A percentile compares a stretch with the other conserved stretches of the same genome.
These are phyloP conservation scores for Trichodelitschia bisporula DNA, from an alignment of 495 filamentous ascomycete species.

Conservation along the genomic window DNA sequence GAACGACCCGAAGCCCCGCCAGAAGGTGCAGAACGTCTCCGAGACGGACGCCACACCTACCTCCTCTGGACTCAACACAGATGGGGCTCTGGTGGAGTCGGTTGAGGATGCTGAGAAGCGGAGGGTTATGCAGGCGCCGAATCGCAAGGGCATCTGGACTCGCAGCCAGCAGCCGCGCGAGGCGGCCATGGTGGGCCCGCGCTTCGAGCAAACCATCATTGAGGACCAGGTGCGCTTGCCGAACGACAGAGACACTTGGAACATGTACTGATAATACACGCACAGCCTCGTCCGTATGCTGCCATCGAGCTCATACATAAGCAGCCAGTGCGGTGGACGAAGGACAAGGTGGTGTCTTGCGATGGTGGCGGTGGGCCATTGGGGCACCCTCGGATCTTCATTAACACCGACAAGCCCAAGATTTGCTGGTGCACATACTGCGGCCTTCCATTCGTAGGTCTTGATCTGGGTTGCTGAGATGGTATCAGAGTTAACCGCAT, in stretches of 20 bases:
- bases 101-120: slow-evolving; percentile 33
- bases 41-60: slow-evolving; percentile 34
- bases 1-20: slow-evolving; percentile 26
- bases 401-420: slow-evolving; percentile 93
- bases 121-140: slow-evolving; percentile 58
- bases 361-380: slow-evolving; percentile 84
- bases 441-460: slow-evolving; percentile 76
- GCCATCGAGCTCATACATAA: slow-evolving; percentile 92
- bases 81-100: slow-evolving; percentile 26
- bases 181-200: slow-evolving; percentile 69
- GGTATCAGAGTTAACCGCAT: slow-evolving; percentile 1
- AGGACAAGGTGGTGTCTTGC: slow-evolving; percentile 57
- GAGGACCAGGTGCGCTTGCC: slow-evolving; percentile 45
- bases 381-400: slow-evolving; percentile 83
- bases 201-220: slow-evolving; percentile 93
- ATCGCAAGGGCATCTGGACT: slow-evolving; percentile 59
- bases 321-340: slow-evolving; percentile 80
- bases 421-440: slow-evolving; percentile 81
- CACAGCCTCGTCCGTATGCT: slow-evolving; percentile 60
- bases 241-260: background rate
- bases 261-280: slow-evolving; percentile 1
- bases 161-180: slow-evolving; percentile 55
- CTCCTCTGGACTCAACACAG: slow-evolving; percentile 20
- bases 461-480: background rate
- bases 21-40: slow-evolving; percentile 25